Conservation (phyloP, 805 yeast genomes). For the Naumovozyma castellii region DNA sequence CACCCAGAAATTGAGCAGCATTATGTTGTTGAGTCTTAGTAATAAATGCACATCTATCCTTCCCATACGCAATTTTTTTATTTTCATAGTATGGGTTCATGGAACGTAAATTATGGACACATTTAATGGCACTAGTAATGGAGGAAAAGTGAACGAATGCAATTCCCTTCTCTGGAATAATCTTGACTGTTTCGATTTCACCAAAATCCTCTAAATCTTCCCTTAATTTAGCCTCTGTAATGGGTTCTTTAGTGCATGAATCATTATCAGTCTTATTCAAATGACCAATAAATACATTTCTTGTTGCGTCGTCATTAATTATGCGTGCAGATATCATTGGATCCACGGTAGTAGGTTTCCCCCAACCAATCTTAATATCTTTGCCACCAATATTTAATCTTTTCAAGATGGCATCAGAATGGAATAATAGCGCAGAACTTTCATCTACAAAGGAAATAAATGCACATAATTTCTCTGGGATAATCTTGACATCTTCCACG, state of each 20-base stretch:
- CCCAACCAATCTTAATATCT: constrained; percentile 90
- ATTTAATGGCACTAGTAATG: constrained; percentile 76
- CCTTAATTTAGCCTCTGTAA: constrained; percentile 54
- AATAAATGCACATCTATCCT: constrained; percentile 89
- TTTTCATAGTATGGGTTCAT: constrained; percentile 57
- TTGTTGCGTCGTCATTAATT: constrained; percentile 78
- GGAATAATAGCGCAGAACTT: constrained; percentile 80
- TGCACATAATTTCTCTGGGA: constrained; percentile 84
- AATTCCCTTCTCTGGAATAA: constrained; percentile 69
- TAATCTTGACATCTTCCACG: constrained; percentile 65
- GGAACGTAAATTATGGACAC: constrained; percentile 65
- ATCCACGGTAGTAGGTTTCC: constrained; percentile 64
- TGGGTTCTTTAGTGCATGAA: constrained; percentile 4
- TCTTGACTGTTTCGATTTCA: constrained; percentile 72
- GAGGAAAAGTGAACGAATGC: constrained; percentile 88
- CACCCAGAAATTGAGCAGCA: constrained; percentile 89
- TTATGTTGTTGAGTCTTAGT: constrained; percentile 94
- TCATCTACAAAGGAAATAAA: constrained; percentile 84
- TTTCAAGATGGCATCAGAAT: constrained; percentile 84
- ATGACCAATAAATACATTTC: constrained; percentile 86
- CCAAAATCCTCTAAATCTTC: constrained; percentile 69
- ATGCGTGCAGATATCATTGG: constrained; percentile 71
- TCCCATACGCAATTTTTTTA: constrained; percentile 80
- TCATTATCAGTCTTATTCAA: constrained; percentile 51
- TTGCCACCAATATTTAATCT: constrained; percentile 70